Evolutionary conservation across 2,329 filamentous ascomycete genomes (phyloP), one percentile per base, ranked within the genome.

Genomic region (Alternaria postmessia): DNA sequence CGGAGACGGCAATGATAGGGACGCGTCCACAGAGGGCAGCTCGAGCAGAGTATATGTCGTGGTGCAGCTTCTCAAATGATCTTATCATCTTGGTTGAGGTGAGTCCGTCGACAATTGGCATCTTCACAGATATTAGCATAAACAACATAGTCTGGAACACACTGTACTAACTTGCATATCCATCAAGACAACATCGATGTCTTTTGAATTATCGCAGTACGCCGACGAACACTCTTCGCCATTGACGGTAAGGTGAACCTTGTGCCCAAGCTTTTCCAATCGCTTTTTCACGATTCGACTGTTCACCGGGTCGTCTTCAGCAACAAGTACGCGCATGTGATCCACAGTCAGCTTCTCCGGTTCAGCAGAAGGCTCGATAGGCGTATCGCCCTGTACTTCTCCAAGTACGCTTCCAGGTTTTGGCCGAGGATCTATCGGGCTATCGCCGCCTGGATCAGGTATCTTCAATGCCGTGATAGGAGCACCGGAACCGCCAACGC

Each of bases 101-200:
- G 26, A 94, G 84, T 14, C 93, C 93, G 72, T 96, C 92, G 5
- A 96, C 91, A 32, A 96, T 95, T 18, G 93, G 93, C 93, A 97
- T 96, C 92, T 96, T 28, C 4, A 32, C 26, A 1, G 32, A 1
- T 14, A 46, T 70, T 51, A 71, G 54, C 38, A 57, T 8, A 18
- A 4, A 8, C 8, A 18, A 26, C 2, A 24, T 5, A 16, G 7
- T 30, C 4, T 2, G 6, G 18, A 2, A 7, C 18, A 16, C 28
- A n/a, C 26, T 42, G 64, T 26, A 79, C 87, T 78, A 75, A 93
- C 92, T 84, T 96, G 92, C 86, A 97, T 93, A 73, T 96, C 93
- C 93, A 96, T 96, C 63, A 97, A 83, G 48, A 97, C 84, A 5
- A 93, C 89, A 75, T 96, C 92, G 71, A 91, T 95, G 22, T 80